Evolutionary conservation across 2,329 filamentous ascomycete genomes (phyloP).

Genomic region (Aspergillus sp.): DNA sequence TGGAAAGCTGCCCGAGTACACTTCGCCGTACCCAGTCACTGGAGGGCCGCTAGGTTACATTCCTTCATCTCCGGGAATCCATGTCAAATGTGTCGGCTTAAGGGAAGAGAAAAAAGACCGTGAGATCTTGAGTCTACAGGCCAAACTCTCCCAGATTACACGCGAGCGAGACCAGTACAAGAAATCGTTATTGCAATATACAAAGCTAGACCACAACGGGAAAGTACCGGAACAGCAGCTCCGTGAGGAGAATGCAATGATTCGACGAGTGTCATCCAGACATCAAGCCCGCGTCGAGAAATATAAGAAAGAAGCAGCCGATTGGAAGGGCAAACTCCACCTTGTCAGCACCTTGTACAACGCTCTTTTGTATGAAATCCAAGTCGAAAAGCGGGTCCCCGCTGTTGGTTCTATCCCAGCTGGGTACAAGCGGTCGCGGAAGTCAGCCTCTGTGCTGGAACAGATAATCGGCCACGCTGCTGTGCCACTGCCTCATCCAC

Average conservation of each 20-base stretch:
- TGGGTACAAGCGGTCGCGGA: constrained; percentile 19
- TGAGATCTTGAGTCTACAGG: constrained; percentile 22
- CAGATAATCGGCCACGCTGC: neutral
- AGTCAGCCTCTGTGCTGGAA: neutral
- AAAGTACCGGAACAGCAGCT: constrained; percentile 24
- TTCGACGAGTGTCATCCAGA: constrained; percentile 25
- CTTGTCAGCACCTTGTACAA: constrained; percentile 25
- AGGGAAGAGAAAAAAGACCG: constrained; percentile 21
- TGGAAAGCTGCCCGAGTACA: constrained; percentile 21
- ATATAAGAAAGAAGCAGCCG: constrained; percentile 27
- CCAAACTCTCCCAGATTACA: constrained; percentile 24
- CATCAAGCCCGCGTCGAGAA: constrained; percentile 24
- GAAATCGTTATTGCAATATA: constrained; percentile 24
- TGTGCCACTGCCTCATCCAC: neutral
- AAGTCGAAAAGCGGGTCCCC: constrained; percentile 18
- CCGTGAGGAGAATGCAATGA: constrained; percentile 21
- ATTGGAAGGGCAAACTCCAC: constrained; percentile 24
- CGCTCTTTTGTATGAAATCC: constrained; percentile 25
- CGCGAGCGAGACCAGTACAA: constrained; percentile 31
- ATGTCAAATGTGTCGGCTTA: constrained; percentile 28
- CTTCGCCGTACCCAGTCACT: constrained; percentile 32
- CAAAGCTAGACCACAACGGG: constrained; percentile 28
- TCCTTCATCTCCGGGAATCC: constrained; percentile 30
- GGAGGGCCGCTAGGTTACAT: constrained; percentile 28
- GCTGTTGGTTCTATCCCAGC: constrained; percentile 18